Evolutionary conservation across 805 yeast genomes (phyloP).

Genomic region (Henningerozyma blattae): DNA sequence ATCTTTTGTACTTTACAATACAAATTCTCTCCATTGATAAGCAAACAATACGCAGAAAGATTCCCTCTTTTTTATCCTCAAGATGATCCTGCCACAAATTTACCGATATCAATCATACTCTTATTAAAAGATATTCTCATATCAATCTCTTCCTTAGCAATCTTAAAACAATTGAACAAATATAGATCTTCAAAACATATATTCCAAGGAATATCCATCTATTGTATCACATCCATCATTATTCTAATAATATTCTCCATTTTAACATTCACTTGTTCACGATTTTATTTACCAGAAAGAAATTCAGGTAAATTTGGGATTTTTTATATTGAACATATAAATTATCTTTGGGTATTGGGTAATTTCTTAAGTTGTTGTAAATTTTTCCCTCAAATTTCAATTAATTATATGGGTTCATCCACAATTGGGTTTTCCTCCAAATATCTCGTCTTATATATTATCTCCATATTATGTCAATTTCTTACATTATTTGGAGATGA

Average conservation of each 20-base stretch:
- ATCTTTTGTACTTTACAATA: constrained; percentile 18
- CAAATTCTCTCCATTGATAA: constrained; percentile 13
- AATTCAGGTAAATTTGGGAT: constrained; percentile 23
- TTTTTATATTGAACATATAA: constrained; percentile 30
- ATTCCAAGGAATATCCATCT: constrained; percentile 27
- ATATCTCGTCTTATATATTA: constrained; percentile 6
- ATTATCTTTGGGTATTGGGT: constrained; percentile 29
- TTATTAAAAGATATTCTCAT: constrained; percentile 11
- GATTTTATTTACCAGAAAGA: constrained; percentile 7
- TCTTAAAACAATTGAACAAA: constrained; percentile 19
- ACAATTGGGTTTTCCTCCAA: constrained; percentile 22
- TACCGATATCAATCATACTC: constrained; percentile 16
- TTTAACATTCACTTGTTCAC: constrained; percentile 14
- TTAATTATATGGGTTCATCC: constrained; percentile 28
- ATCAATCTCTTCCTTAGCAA: constrained; percentile 5
- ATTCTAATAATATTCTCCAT: constrained; percentile 4
- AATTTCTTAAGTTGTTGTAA: constrained; percentile 16
- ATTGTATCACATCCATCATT: constrained; percentile 4
- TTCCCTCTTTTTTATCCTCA: constrained; percentile 24
- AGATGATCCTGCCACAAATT: constrained; percentile 1
- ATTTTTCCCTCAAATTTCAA: constrained; percentile 30
- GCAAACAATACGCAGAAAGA: constrained; percentile 19
- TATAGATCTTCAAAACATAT: constrained; percentile 25
- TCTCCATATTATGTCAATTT: not conserved
- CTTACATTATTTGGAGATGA: constrained; percentile 1